A percentile compares a stretch with the other conserved stretches of the same genome.
phyloP scores from a whole-genome alignment of 306 rosid species.

The Cicer chorassanicum region DNA sequence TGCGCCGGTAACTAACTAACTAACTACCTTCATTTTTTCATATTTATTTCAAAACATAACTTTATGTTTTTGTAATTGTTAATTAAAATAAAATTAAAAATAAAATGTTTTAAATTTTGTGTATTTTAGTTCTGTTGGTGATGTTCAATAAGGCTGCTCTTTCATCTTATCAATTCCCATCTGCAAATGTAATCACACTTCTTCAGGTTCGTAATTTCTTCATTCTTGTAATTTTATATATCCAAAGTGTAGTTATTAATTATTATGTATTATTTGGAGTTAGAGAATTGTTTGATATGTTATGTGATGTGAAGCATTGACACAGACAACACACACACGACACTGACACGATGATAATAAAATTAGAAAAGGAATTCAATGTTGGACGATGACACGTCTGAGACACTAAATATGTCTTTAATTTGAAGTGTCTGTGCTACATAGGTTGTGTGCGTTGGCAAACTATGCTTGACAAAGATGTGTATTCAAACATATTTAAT shows the following conservation, averaged over 20 bases:
- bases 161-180: constrained; percentile 80
- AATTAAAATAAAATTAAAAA: too few relatives aligned
- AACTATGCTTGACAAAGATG: not conserved
- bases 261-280: constrained; percentile 11
- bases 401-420: too few relatives aligned
- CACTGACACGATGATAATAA: too few relatives aligned
- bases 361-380: too few relatives aligned
- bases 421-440: too few relatives aligned
- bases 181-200: constrained; percentile 90
- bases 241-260: not conserved
- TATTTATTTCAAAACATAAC: not conserved
- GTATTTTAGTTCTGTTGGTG: constrained; percentile 76
- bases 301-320: not conserved
- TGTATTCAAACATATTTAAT: not conserved
- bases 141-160: constrained; percentile 96
- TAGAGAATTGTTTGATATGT: not conserved
- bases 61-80: not conserved
- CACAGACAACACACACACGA: too few relatives aligned
- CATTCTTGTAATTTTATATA: not conserved
- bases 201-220: constrained; percentile 66
- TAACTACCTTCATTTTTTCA: not conserved
- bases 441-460: not conserved
- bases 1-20: constrained; percentile 66
- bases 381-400: too few relatives aligned
- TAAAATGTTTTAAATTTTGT: not conserved